Evolutionary conservation across 1,139 yeast species (phyloP), one percentile per base, ranked within the genome.

Genomic region (Petasospora rhodanensis): DNA sequence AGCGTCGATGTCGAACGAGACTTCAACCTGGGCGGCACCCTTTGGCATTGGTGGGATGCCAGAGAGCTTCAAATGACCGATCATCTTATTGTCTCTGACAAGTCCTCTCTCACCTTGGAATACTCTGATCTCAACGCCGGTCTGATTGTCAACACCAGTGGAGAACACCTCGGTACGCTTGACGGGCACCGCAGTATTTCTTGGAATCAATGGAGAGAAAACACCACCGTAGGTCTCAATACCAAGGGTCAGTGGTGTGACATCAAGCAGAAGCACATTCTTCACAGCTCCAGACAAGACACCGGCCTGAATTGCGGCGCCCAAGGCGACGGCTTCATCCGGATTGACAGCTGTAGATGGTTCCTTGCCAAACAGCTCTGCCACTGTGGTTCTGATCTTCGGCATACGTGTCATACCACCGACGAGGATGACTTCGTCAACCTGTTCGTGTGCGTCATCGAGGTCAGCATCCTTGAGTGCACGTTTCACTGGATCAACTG

Each of bases 381-480:
- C 89, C 62, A 91, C 98, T 55, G 97, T 89, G 63, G 87, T 96
- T 47, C 86, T 73, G 61, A 91, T 97, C 81, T 91, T 93, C 68
- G 99, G 99, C 98, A 91, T 91, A 76, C 99, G 86, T 46, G 97
- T 83, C 98, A 89, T 91, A 80, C 99, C 99, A 77, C 99, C 99
- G 53, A 91, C 99, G 51, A 91, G 76, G 60, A 91, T 82, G 54
- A 91, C 97, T 69, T 91, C 98, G 54, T 94, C 80, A 56, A 91
- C 72, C 55, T n/a, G n/a, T n/a, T n/a, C n/a, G n/a, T n/a, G n/a
- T n/a, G 84, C 93, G 43, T 93, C 81, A 38, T 95, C 76, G 61
- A 91, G 71, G 52, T 79, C 79, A 52, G 98, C 97, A 66, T 93
- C 98, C 74, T 89, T 91, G 64, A 91, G 72, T 43, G 98, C 99